Base-by-base conservation (phyloP, 2,329 filamentous ascomycete genomes). In the Arthrocladium fulminans region DNA sequence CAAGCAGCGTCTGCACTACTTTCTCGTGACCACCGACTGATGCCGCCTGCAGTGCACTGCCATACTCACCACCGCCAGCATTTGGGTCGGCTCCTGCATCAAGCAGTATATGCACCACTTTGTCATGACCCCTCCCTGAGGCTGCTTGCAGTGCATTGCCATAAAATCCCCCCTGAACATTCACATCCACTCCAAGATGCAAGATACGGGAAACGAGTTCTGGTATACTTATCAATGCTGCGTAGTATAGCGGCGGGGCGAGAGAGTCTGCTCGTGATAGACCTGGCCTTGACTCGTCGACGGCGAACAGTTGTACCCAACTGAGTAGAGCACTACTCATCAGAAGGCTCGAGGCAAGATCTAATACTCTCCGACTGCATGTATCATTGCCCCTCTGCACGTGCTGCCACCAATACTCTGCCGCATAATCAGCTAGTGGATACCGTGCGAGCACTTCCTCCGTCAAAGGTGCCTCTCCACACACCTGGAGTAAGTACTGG, bases 71-170 rank as follows among this genome's bases (percentile, higher is more conserved):
- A n/a, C n/a, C n/a, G n/a, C n/a, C n/a, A n/a, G n/a, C n/a, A n/a
- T n/a, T n/a, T n/a, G n/a, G n/a, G n/a, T n/a, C n/a, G n/a, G n/a
- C n/a, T n/a, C n/a, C n/a, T n/a, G n/a, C n/a, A n/a, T n/a, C n/a
- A n/a, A n/a, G n/a, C n/a, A n/a, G n/a, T n/a, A n/a, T n/a, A n/a
- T n/a, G n/a, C n/a, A n/a, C 49, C 27, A 51, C 22, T 29, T 44
- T 29, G 37, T 44, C 39, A 35, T 54, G 45, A 54, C 24, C 27
- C 47, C n/a, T 12, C 19, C 19, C 41, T 45, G 38, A 24, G 30
- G 39, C 29, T 13, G 22, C 27, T 35, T 40, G 59, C 59, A 32
- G 48, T 17, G 58, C 47, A 48, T 51, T 58, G 20, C 54, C 53
- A 42, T 51, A 57, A 38, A 53, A 13, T 22, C 38, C 51, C 30